Evolutionary conservation across 441 rosid species (phyloP).

Genomic region (Metrosideros polymorpha): DNA sequence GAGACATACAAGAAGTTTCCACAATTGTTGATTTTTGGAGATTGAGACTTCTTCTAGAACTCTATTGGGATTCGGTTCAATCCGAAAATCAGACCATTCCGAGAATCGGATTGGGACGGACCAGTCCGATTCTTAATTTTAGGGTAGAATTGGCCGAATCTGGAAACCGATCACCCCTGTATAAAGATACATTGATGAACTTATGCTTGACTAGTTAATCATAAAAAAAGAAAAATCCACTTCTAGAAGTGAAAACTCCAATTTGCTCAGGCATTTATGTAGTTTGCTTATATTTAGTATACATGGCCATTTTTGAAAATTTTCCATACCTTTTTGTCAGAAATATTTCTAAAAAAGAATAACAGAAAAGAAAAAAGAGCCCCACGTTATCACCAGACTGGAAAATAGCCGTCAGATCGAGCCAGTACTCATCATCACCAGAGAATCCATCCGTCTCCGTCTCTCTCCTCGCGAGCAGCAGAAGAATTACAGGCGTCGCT

Average conservation of each 20-base stretch:
- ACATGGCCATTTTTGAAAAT: too few relatives aligned
- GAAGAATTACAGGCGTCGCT: conserved; percentile 7
- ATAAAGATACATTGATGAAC: neutral
- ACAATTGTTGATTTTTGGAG: neutral
- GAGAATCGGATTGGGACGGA: too few relatives aligned
- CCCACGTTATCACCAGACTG: neutral
- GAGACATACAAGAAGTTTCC: neutral
- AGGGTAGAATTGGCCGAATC: too few relatives aligned
- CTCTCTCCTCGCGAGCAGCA: neutral
- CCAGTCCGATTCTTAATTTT: too few relatives aligned
- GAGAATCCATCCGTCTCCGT: neutral
- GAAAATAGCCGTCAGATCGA: neutral
- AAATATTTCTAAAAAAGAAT: too few relatives aligned
- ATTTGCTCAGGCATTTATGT: neutral
- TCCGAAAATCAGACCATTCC: too few relatives aligned
- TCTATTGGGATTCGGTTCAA: neutral
- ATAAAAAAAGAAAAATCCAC: neutral
- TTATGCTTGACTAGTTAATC: neutral
- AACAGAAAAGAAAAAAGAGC: neutral
- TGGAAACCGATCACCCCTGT: too few relatives aligned
- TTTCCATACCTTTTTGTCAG: too few relatives aligned
- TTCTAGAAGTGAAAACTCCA: neutral
- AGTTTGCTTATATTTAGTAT: too few relatives aligned
- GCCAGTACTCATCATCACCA: too few relatives aligned
- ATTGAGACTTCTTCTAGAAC: neutral